Conservation (phyloP, 441 rosid genomes). For the Metrosideros polymorpha region DNA sequence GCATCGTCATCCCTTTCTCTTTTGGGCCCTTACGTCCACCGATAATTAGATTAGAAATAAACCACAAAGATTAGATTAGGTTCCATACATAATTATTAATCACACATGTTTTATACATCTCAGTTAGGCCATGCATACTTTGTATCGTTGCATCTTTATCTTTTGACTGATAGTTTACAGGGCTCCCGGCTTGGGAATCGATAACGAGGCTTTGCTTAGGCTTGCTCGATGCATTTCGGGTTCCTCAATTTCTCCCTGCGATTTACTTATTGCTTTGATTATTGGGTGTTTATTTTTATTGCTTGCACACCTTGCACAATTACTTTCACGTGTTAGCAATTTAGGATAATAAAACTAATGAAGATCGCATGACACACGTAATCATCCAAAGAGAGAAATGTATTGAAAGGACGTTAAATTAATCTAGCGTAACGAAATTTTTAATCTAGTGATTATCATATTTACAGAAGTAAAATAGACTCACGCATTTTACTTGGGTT, state of each 20-base stretch:
- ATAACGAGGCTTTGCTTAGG: background rate
- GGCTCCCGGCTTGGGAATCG: background rate
- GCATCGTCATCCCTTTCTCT: no score
- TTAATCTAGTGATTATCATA: accelerated
- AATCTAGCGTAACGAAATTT: background rate
- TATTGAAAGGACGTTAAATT: background rate
- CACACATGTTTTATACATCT: slow-evolving; percentile 3
- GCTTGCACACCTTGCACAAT: background rate
- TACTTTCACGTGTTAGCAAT: background rate
- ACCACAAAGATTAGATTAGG: no score
- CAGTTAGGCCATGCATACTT: background rate
- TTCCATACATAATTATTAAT: no score
- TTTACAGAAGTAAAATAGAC: background rate
- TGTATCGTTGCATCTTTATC: background rate
- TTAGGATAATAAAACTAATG: background rate
- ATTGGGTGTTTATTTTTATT: background rate
- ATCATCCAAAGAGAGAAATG: background rate
- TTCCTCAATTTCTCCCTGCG: background rate
- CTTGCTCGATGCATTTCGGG: background rate
- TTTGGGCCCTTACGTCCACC: no score
- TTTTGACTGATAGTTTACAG: background rate
- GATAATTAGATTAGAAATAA: no score
- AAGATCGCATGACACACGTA: background rate
- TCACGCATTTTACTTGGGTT: background rate
- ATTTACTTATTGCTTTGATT: background rate